These are phyloP conservation scores for Salvia sclarea DNA, from an alignment of 305 asterid species.

Conservation along the genomic window DNA sequence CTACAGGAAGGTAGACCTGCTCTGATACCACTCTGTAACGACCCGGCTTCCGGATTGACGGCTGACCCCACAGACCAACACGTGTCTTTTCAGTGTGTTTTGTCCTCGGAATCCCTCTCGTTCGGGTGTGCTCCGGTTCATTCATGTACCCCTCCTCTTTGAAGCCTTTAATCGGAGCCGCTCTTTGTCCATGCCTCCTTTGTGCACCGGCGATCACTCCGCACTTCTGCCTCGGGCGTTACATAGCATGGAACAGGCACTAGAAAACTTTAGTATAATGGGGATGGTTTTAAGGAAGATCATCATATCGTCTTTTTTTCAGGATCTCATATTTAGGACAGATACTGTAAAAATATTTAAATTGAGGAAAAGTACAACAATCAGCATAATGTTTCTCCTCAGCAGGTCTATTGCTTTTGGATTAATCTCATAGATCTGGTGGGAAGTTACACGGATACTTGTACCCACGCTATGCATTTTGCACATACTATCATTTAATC, in stretches of 20 bases:
- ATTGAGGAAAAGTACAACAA: neutral
- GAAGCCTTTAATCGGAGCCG: too few relatives aligned
- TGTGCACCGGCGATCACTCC: too few relatives aligned
- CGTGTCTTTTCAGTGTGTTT: too few relatives aligned
- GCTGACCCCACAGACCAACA: too few relatives aligned
- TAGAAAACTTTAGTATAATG: constrained; percentile 1
- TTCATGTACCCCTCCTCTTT: too few relatives aligned
- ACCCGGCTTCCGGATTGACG: too few relatives aligned
- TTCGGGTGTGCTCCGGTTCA: too few relatives aligned
- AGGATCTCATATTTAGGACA: neutral
- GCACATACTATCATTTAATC: neutral
- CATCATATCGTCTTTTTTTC: neutral
- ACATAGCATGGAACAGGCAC: neutral
- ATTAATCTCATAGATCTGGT: neutral
- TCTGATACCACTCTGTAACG: too few relatives aligned
- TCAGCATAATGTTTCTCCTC: neutral
- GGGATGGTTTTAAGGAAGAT: constrained; percentile 7
- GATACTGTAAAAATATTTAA: neutral
- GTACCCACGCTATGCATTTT: neutral
- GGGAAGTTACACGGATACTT: neutral
- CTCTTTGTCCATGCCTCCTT: too few relatives aligned
- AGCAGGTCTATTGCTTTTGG: neutral
- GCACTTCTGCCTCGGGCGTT: neutral
- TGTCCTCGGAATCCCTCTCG: too few relatives aligned
- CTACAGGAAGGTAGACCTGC: too few relatives aligned